Conservation (phyloP, 73 alveolate species). For the Blepharisma stoltei region DNA sequence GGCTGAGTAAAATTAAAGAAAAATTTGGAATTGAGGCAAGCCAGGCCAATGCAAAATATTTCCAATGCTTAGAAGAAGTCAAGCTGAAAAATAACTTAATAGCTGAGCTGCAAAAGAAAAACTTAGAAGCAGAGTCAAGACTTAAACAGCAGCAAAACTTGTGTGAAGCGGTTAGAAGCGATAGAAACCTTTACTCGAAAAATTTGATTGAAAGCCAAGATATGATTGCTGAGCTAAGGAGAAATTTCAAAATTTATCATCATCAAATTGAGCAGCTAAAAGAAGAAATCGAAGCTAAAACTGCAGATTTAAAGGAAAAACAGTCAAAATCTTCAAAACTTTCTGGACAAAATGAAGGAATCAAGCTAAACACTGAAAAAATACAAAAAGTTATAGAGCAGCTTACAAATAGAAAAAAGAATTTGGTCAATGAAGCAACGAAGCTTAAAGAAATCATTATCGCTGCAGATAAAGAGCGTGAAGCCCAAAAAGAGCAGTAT, state of each 20-base stretch:
- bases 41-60: constrained; percentile 71
- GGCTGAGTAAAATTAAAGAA: constrained; percentile 60
- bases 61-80: constrained; percentile 73
- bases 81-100: constrained; percentile 70
- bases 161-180: constrained; percentile 98
- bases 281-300: constrained; percentile 88
- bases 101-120: constrained; percentile 78
- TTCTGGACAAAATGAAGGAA: constrained; percentile 57
- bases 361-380: constrained; percentile 45
- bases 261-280: constrained; percentile 85
- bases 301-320: constrained; percentile 59
- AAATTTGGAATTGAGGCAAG: constrained; percentile 75
- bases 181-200: constrained; percentile 96
- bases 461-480: constrained; percentile 64
- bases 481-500: constrained; percentile 54
- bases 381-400: constrained; percentile 49
- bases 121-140: constrained; percentile 74
- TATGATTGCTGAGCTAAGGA: constrained; percentile 82
- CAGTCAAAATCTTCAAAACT: constrained; percentile 45
- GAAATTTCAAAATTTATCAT: constrained; percentile 85
- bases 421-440: constrained; percentile 50
- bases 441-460: constrained; percentile 57
- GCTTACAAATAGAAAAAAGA: constrained; percentile 49
- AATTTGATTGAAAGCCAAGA: constrained; percentile 88
- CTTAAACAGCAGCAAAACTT: constrained; percentile 91